These are phyloP conservation scores for Salix caprea DNA, from an alignment of 345 rosid species.

Conservation along the genomic window DNA sequence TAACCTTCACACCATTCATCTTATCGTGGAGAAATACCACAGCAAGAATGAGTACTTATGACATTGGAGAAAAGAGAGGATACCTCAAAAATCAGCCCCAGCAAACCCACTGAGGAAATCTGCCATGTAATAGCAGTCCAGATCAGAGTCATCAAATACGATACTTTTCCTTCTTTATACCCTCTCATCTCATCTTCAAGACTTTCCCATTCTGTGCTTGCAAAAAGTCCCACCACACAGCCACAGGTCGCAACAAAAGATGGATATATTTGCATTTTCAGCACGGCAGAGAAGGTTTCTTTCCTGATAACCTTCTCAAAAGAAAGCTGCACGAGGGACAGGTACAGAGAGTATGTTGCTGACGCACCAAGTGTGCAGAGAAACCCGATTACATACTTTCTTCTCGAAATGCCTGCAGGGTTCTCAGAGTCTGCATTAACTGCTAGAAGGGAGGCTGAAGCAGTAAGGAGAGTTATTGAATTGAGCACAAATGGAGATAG, in stretches of 20 bases:
- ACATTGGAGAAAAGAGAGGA: constrained; percentile 55
- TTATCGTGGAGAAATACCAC: constrained; percentile 50
- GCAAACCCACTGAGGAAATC: constrained; percentile 34
- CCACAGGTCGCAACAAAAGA: constrained; percentile 42
- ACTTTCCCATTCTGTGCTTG: constrained; percentile 43
- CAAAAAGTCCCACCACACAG: constrained; percentile 41
- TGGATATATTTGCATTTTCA: constrained; percentile 45
- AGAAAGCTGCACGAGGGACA: constrained; percentile 42
- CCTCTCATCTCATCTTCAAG: constrained; percentile 35
- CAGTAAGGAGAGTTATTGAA: constrained; percentile 46
- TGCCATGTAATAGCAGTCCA: constrained; percentile 56
- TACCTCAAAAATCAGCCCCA: constrained; percentile 48
- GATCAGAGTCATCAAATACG: constrained; percentile 42
- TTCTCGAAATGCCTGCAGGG: constrained; percentile 15
- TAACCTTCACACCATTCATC: constrained; percentile 52
- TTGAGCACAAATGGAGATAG: constrained; percentile 45
- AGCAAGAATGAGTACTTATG: constrained; percentile 42
- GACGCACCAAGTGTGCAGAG: constrained; percentile 46
- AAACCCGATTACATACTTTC: constrained; percentile 41
- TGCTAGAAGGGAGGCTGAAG: constrained; percentile 48
- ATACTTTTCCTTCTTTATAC: constrained; percentile 29
- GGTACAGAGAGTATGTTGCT: constrained; percentile 39
- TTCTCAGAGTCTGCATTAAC: constrained; percentile 39
- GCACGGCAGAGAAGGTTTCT: constrained; percentile 37
- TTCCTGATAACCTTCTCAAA: constrained; percentile 40